Evolutionary conservation across 257 asterid genomes (phyloP), one percentile per base, ranked within the genome.

Genomic region (Rehmannia glutinosa): DNA sequence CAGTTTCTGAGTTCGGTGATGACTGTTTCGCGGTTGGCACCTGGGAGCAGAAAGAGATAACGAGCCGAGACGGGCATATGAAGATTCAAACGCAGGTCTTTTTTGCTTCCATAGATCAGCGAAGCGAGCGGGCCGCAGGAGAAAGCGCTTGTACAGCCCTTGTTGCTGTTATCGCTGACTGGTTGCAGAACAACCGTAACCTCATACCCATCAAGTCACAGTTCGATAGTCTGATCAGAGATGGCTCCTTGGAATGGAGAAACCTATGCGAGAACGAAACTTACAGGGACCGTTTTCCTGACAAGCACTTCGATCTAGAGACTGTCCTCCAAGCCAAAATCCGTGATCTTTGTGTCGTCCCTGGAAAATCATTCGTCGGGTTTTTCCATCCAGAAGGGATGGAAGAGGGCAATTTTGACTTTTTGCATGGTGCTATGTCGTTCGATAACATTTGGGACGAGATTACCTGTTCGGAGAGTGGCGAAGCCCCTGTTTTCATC

Each of bases 131-230:
- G 55, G 99, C 97, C 8, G 94, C 97, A 1, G 97, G 99, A 25
- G 99, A 85, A 75, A 86, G 99, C 51, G 99, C 99, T 28, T 93
- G 99, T 66, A 93, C 99, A 2, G 95, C 91, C 41, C 96, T 93
- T 7, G 99, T 90, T 33, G 95, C 99, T 33, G 96, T 93, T 17
- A 78, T 93, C 27, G 96, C 97, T 11, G 91, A 93, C 75, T 93
- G 99, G 99, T 73, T 93, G 68, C 99, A 88, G 63, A 74, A 64
- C 46, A 88, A 90, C 73, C 74, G 21, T 28, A 77, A 78, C 56
- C 88, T 81, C 70, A 83, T 90, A 96, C 99, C 99, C 38, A 76
- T 90, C 53, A 90, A 88, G 74, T 93, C 97, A 0, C 99, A 93
- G 73, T 93, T 93, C 20, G 96, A 93, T 38, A 75, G 83, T 50